Evolutionary conservation across 371 early-diverging fungal species (phyloP), one percentile per base, ranked within the genome.

Genomic region (Umbelopsis sp.): DNA sequence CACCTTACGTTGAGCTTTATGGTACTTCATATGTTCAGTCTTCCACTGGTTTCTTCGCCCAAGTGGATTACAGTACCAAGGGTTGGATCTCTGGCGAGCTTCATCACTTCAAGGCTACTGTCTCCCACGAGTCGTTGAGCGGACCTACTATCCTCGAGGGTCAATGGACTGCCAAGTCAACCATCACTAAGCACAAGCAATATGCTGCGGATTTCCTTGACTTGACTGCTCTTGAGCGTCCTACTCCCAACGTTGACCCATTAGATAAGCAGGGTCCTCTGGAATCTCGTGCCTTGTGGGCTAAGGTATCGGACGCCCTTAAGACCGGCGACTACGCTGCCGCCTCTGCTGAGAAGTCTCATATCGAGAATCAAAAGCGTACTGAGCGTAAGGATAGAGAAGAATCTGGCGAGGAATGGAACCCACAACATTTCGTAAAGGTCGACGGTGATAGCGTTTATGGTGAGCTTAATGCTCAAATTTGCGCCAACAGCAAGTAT

Each of bases 31-130:
- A 85, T 68, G 88, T 93, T 63, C 86, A 87, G 44, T 89, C 88
- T 48, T 83, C 84, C 51, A 80, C 79, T 51, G 93, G 94, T 22
- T 84, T 75, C 53, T 76, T 80, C 66, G 85, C 92, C 44, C 79
- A 85, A 63, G 87, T 94, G 74, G 90, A 92, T 70, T 93, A 90
- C 74, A 80, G 87, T 51, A 89, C 91, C 44, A 90, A 87, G 72
- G 90, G 92, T 11, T 93, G 91, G 89, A 87, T 93, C 71, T 88
- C 89, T 18, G 94, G 94, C 66, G 93, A 92, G 69, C 86, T 91
- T 62, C 91, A 93, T 73, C 87, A 87, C 68, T 90, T 93, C 79
- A 91, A 93, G 73, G 94, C 92, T 16, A 74, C 72, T 6, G 74
- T 93, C 50, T 84, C 68, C 9, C 74, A 79, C 29, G 70, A 79